A percentile compares a stretch with the other conserved stretches of the same genome.
phyloP scores from a whole-genome alignment of 1,284 basidiomycete genomes.

The Lentinula novae-zelandiae region DNA sequence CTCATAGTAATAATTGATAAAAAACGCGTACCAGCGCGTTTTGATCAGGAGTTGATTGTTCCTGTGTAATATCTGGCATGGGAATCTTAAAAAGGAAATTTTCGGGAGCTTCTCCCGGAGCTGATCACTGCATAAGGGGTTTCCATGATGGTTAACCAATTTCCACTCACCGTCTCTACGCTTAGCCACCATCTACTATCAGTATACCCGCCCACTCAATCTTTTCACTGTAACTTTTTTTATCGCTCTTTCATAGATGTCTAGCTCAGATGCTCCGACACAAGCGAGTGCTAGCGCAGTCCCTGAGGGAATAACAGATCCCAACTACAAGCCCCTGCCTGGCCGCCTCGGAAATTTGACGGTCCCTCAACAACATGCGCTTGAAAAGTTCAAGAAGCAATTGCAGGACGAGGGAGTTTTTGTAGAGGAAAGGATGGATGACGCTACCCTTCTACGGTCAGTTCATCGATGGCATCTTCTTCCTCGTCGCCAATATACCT shows the following conservation, averaged over 20 bases:
- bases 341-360: slow-evolving; percentile 85
- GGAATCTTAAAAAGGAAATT: too few species aligned
- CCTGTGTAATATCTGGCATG: too few species aligned
- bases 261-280: background rate
- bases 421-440: slow-evolving; percentile 73
- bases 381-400: slow-evolving; percentile 72
- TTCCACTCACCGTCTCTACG: background rate
- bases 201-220: background rate
- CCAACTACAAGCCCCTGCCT: slow-evolving; percentile 12
- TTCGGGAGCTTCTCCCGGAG: background rate
- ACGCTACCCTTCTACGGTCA: slow-evolving; percentile 73
- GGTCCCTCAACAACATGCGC: slow-evolving; percentile 62
- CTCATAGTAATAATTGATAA: too few species aligned
- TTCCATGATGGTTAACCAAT: background rate
- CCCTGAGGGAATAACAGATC: slow-evolving; percentile 29
- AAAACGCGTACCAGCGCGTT: too few species aligned
- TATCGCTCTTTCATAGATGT: background rate
- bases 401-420: slow-evolving; percentile 61
- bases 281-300: slow-evolving; percentile 25
- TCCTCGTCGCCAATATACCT: slow-evolving; percentile 39
- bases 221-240: background rate
- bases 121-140: background rate
- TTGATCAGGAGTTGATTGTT: too few species aligned
- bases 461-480: slow-evolving; percentile 74
- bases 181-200: background rate